Evolutionary conservation across 208 protist genomes (phyloP).

Genomic region (Sergeia podlipaevii): DNA sequence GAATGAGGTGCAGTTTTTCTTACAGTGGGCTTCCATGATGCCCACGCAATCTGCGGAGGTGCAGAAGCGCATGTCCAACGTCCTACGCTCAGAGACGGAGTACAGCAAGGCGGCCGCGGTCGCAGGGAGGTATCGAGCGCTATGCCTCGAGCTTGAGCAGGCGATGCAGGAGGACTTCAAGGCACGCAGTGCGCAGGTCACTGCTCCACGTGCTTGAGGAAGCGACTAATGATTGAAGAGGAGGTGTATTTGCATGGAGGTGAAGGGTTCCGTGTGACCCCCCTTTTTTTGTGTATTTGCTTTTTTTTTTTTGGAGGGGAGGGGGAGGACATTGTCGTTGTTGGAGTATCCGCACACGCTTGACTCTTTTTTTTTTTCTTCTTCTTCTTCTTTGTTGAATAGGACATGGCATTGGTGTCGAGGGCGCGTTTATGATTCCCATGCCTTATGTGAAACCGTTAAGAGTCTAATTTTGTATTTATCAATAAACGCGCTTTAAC

Average conservation of each 20-base stretch:
- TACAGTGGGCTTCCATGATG: conserved; percentile 17
- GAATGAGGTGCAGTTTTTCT: conserved; percentile 72
- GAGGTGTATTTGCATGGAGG: no score
- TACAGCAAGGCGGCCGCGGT: conserved; percentile 36
- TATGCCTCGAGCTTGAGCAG: conserved; percentile 47
- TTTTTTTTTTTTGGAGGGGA: conserved; percentile 16
- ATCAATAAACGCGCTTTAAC: not conserved
- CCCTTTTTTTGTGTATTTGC: conserved; percentile 3
- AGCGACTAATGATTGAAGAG: no score
- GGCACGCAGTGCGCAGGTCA: conserved; percentile 19
- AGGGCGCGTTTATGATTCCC: no score
- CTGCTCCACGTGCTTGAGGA: not conserved
- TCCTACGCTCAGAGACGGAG: conserved; percentile 29
- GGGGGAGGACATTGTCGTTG: not conserved
- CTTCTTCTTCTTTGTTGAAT: conserved; percentile 1
- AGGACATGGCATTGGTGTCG: no score
- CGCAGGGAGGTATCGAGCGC: conserved; percentile 40
- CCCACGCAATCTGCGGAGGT: conserved; percentile 12
- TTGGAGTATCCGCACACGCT: not conserved
- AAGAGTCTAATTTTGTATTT: not conserved
- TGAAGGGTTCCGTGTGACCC: no score
- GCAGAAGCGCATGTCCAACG: conserved; percentile 17
- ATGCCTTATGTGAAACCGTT: no score
- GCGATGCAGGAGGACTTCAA: conserved; percentile 51
- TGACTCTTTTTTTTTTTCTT: not conserved